These are phyloP conservation scores for Pleurotus ostreatus DNA, from an alignment of 768 basidiomycete species.

Conservation along the genomic window DNA sequence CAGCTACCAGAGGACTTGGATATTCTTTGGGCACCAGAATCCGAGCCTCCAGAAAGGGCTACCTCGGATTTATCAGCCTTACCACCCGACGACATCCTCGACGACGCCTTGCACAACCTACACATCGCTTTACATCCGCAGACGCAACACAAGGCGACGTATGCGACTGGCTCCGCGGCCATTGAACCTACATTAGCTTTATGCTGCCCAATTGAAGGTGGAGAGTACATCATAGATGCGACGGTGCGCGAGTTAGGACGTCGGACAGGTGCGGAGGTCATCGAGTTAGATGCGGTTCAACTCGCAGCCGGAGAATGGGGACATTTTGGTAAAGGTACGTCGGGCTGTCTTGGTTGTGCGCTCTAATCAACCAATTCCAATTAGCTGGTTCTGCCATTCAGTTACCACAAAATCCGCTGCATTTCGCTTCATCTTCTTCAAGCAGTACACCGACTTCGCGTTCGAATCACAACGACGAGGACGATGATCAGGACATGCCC, in stretches of 20 bases:
- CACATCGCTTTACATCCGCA: constrained; percentile 78
- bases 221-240: constrained; percentile 75
- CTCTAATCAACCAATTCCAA: not conserved
- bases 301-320: constrained; percentile 89
- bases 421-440: constrained; percentile 42
- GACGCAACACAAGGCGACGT: constrained; percentile 71
- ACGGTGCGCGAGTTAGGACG: constrained; percentile 77
- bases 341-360: no score
- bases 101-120: constrained; percentile 73
- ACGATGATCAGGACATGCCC: constrained; percentile 33
- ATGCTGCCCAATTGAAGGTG: constrained; percentile 84
- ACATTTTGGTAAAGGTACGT: constrained; percentile 70
- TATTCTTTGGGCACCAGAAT: constrained; percentile 62
- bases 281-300: constrained; percentile 80
- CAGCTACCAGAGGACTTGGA: constrained; percentile 54
- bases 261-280: constrained; percentile 71
- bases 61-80: constrained; percentile 31
- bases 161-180: constrained; percentile 44
- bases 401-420: constrained; percentile 72
- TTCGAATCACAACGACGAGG: constrained; percentile 34
- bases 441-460: constrained; percentile 14
- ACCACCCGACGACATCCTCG: constrained; percentile 72
- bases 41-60: constrained; percentile 28
- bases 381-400: constrained; percentile 68
- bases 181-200: constrained; percentile 81